Conservation (phyloP, 371 early-diverging fungal species). For the Actinomucor elegans region DNA sequence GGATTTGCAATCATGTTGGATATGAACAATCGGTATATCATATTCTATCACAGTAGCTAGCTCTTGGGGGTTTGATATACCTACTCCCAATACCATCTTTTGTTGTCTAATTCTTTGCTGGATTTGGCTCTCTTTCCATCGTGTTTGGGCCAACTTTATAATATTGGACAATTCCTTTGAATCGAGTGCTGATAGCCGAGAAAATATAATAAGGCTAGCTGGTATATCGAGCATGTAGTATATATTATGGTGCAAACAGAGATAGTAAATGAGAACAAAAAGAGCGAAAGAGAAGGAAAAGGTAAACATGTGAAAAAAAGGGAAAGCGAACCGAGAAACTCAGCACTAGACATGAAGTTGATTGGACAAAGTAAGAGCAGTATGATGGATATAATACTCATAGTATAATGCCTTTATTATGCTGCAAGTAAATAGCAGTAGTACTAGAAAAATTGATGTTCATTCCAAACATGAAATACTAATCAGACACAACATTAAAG, state of each 20-base stretch:
- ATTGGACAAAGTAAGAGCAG: too few relatives aligned
- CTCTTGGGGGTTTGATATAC: constrained; percentile 41
- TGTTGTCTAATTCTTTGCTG: too few relatives aligned
- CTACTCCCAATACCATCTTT: constrained; percentile 29
- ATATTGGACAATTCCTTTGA: constrained; percentile 28
- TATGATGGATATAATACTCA: too few relatives aligned
- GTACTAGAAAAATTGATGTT: too few relatives aligned
- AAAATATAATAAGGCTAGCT: constrained; percentile 27
- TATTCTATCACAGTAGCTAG: constrained; percentile 20
- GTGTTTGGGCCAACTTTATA: constrained; percentile 16
- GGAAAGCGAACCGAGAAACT: background rate
- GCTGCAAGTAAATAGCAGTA: too few relatives aligned
- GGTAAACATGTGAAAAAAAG: background rate
- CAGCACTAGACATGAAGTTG: too few relatives aligned
- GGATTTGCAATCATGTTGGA: constrained; percentile 31
- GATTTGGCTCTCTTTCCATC: constrained; percentile 18
- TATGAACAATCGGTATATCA: constrained; percentile 38
- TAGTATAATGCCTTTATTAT: too few relatives aligned
- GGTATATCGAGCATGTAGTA: constrained; percentile 34
- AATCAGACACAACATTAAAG: too few relatives aligned
- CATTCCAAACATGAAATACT: too few relatives aligned
- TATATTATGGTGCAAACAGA: too few relatives aligned
- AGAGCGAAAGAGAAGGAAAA: background rate
- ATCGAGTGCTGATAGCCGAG: constrained; percentile 32
- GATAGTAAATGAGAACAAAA: background rate